These are phyloP conservation scores for Aspergillus carbonarius DNA, from an alignment of 2,329 filamentous ascomycete species.

Conservation along the genomic window DNA sequence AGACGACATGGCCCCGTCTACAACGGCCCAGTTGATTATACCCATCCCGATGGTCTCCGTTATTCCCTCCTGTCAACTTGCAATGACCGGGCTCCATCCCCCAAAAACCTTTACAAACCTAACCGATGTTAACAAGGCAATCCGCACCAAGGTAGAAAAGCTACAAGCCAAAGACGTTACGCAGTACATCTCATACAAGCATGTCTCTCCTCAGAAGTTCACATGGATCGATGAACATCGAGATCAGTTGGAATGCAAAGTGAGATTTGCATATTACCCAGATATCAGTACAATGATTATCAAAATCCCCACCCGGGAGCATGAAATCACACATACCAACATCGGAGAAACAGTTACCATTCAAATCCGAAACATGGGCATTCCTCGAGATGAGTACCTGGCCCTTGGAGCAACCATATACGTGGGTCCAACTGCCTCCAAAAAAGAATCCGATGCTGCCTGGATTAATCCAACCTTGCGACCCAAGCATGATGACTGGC, in stretches of 20 bases:
- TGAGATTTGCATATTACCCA: background rate
- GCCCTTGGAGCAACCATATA: background rate
- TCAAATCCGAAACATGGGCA: background rate
- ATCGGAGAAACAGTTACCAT: background rate
- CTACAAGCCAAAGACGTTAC: background rate
- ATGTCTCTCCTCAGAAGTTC: background rate
- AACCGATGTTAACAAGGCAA: background rate
- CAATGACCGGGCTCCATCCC: background rate
- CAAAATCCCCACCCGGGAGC: background rate
- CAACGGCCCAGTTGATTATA: too few species aligned
- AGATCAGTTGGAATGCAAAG: background rate
- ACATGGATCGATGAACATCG: background rate
- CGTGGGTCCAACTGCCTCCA: background rate
- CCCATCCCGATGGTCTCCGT: too few species aligned
- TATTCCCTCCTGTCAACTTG: background rate
- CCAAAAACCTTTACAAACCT: background rate
- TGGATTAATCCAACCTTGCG: background rate
- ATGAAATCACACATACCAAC: background rate
- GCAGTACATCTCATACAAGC: background rate
- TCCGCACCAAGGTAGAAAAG: background rate
- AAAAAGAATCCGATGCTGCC: background rate
- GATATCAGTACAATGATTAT: background rate
- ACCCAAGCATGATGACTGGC: background rate
- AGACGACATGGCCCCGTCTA: too few species aligned
- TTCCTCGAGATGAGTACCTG: background rate